These are phyloP conservation scores for Neoboletus subvelutipes DNA, from an alignment of 768 basidiomycete species.

Conservation along the genomic window DNA sequence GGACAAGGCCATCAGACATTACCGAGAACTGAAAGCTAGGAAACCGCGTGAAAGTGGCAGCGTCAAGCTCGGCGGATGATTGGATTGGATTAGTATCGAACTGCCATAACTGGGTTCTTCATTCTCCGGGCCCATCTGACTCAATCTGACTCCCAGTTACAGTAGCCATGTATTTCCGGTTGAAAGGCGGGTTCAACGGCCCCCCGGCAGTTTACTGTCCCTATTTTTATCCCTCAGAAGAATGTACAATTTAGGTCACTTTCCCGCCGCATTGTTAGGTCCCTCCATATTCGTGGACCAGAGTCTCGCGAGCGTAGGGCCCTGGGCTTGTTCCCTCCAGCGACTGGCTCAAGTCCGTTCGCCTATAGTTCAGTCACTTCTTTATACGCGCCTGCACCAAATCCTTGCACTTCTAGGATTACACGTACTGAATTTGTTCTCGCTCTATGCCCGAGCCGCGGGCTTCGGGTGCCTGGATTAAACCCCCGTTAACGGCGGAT, in stretches of 20 bases:
- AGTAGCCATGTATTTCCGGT: conserved; percentile 5
- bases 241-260: not conserved
- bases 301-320: not conserved
- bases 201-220: conserved; percentile 6
- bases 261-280: not conserved
- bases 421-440: conserved; percentile 9
- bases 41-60: conserved; percentile 28
- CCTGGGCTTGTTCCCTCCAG: not conserved
- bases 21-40: conserved; percentile 65
- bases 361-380: conserved; percentile 3
- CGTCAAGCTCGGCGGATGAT: conserved; percentile 9
- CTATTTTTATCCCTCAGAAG: conserved; percentile 5
- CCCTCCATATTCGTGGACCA: conserved; percentile 1
- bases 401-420: conserved; percentile 5
- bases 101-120: conserved; percentile 11
- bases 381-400: conserved; percentile 3
- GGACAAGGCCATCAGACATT: conserved; percentile 63
- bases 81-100: conserved; percentile 3
- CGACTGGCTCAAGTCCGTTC: not conserved
- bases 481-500: conserved; percentile 32
- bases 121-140: not conserved
- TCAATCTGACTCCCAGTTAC: not conserved
- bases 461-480: conserved; percentile 11
- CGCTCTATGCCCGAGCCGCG: conserved; percentile 21
- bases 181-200: not conserved